Conservation (phyloP, 176 grass and related monocot genomes). For the Melocanna baccifera region DNA sequence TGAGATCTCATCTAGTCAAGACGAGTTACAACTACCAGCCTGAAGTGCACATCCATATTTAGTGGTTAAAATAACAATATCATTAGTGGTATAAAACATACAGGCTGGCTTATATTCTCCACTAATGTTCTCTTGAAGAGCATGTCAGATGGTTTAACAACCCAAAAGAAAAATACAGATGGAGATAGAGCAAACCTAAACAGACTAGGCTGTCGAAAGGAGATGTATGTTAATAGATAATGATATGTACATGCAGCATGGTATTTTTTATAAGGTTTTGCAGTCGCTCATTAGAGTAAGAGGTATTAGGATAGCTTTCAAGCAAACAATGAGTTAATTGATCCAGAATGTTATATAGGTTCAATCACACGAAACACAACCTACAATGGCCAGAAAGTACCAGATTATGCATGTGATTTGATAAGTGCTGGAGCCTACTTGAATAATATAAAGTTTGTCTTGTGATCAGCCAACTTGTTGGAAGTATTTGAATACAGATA, state of each 20-base stretch:
- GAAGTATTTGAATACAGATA: background rate
- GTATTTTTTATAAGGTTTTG: background rate
- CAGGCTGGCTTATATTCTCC: background rate
- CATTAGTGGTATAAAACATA: background rate
- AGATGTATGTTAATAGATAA: background rate
- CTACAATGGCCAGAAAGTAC: background rate
- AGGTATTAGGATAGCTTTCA: background rate
- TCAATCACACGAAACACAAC: background rate
- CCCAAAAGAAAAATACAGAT: background rate
- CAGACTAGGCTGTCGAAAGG: background rate
- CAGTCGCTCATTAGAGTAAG: background rate
- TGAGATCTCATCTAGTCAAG: background rate
- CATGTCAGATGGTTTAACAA: background rate
- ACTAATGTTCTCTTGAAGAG: background rate
- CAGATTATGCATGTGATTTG: background rate
- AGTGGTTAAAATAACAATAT: background rate
- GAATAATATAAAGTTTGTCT: background rate
- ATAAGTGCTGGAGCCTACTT: background rate
- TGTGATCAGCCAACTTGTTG: background rate
- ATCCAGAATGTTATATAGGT: background rate
- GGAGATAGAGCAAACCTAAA: background rate
- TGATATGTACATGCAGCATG: background rate
- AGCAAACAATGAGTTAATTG: background rate
- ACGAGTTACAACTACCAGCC: background rate
- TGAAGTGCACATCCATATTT: background rate